Evolutionary conservation across 73 alveolate species (phyloP).

Genomic region (Effrenium voratum): DNA sequence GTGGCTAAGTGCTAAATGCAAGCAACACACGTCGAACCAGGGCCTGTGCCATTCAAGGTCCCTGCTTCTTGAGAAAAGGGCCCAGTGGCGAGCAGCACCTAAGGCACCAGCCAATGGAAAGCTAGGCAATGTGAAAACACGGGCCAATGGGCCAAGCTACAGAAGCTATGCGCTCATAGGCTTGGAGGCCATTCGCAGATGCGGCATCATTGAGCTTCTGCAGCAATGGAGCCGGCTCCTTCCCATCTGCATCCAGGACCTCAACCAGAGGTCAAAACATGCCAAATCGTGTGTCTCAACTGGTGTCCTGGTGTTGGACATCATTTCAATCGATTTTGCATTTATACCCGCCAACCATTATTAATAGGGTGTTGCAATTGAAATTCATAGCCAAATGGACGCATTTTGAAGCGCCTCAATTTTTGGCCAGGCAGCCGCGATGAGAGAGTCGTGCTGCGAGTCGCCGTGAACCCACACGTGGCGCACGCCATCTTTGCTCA

Average conservation of each 20-base stretch:
- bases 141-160: not conserved
- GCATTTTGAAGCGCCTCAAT: not conserved
- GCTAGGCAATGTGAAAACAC: not conserved
- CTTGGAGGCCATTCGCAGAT: too few species aligned
- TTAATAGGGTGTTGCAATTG: too few species aligned
- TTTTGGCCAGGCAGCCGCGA: not conserved
- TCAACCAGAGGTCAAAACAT: too few species aligned
- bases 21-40: not conserved
- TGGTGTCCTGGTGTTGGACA: too few species aligned
- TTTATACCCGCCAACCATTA: too few species aligned
- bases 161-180: not conserved
- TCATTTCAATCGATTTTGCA: too few species aligned
- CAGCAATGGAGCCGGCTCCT: too few species aligned
- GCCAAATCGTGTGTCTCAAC: too few species aligned
- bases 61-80: constrained; percentile 8
- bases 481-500: not conserved
- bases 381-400: too few species aligned
- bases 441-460: not conserved
- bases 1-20: not conserved
- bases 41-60: not conserved
- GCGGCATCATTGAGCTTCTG: too few species aligned
- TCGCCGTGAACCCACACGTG: not conserved
- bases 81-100: not conserved
- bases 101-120: not conserved
- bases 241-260: too few species aligned